phyloP scores from a whole-genome alignment of 208 protist species.

The Crithidia bombi region DNA sequence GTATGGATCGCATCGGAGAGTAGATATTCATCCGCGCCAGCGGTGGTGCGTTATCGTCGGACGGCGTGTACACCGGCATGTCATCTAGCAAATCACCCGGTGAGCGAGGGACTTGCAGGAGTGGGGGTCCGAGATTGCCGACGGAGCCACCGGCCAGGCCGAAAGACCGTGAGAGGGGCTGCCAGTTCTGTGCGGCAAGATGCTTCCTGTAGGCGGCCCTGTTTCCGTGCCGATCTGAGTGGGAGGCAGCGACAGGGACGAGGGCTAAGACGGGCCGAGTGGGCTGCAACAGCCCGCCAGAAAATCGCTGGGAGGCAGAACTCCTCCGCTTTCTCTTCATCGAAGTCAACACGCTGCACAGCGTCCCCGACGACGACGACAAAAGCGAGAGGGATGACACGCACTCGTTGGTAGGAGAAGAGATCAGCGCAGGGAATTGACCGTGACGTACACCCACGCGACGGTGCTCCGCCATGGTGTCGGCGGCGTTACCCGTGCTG shows the following conservation, averaged over 20 bases:
- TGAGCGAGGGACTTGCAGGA: neutral
- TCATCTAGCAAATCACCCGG: slow-evolving; percentile 42
- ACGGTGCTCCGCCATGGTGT: no score
- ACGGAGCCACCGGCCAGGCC: neutral
- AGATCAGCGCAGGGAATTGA: no score
- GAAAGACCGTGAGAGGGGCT: slow-evolving; percentile 1
- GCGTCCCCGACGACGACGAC: no score
- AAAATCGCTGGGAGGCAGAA: neutral
- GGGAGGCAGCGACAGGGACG: slow-evolving; percentile 7
- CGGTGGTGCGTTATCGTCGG: slow-evolving; percentile 55
- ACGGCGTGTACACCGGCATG: slow-evolving; percentile 53
- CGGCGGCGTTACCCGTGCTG: no score
- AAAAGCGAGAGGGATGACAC: no score
- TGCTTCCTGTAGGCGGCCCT: neutral
- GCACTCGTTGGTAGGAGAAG: no score
- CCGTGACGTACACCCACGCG: no score
- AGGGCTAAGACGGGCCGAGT: slow-evolving; percentile 20
- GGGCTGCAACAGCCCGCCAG: slow-evolving; percentile 5
- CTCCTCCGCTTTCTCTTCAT: no score
- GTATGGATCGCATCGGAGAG: slow-evolving; percentile 20
- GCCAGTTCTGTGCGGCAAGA: slow-evolving; percentile 1
- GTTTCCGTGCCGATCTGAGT: neutral
- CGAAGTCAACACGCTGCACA: no score
- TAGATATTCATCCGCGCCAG: slow-evolving; percentile 34
- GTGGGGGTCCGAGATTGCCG: neutral